phyloP scores from a whole-genome alignment of 139 green algal genomes.

The Tetratostichococcus sp. region DNA sequence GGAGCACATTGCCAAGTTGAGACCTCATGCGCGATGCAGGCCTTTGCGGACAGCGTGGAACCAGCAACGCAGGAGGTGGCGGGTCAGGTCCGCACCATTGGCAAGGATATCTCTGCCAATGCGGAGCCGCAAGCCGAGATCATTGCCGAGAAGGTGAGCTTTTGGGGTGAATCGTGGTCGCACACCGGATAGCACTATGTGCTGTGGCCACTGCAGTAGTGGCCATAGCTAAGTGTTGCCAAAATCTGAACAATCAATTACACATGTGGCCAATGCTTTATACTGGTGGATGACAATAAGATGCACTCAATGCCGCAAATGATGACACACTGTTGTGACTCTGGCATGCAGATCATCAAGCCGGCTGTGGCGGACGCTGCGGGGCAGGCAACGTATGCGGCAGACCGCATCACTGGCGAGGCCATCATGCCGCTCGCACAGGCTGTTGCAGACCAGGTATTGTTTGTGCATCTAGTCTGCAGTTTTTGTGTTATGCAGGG shows the following conservation, averaged over 20 bases:
- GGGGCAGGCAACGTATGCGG: neutral
- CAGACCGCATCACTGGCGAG: neutral
- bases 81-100: neutral
- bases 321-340: too few species aligned
- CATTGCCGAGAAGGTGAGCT: neutral
- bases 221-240: too few species aligned
- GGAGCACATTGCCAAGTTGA: too few species aligned
- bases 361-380: neutral
- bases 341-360: neutral
- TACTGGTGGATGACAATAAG: too few species aligned
- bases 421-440: neutral
- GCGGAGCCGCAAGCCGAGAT: neutral
- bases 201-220: too few species aligned
- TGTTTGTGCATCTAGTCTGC: neutral
- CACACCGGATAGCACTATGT: neutral
- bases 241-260: too few species aligned
- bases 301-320: too few species aligned
- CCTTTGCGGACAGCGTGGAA: neutral
- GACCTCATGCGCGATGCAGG: too few species aligned
- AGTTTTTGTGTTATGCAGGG: too few species aligned
- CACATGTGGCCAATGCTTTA: too few species aligned
- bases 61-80: neutral
- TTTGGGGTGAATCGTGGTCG: too few species aligned
- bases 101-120: neutral
- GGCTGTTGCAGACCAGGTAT: neutral